phyloP scores from a whole-genome alignment of 2,329 filamentous ascomycete species.

The Seiridium unicorne region DNA sequence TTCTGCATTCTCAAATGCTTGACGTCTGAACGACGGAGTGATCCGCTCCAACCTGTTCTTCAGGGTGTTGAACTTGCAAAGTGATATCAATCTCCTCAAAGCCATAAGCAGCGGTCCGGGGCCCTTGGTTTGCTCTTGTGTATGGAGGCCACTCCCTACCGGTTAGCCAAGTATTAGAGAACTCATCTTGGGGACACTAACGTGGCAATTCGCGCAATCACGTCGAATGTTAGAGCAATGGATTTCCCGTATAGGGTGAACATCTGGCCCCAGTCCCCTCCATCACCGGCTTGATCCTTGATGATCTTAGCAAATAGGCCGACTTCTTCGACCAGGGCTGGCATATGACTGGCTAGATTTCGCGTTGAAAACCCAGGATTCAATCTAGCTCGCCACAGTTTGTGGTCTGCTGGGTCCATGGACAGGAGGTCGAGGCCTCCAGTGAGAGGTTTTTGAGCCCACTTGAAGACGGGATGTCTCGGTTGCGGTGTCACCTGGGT shows the following conservation, averaged over 20 bases:
- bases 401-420: conserved; percentile 4
- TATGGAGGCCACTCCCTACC: background rate
- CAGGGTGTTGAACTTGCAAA: conserved; percentile 5
- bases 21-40: conserved; percentile 1
- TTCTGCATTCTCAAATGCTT: background rate
- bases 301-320: conserved; percentile 10
- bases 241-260: conserved; percentile 14
- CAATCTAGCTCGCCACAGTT: conserved; percentile 11
- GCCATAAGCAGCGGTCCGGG: background rate
- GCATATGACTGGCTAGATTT: background rate
- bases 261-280: conserved; percentile 7
- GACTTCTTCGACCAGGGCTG: conserved; percentile 11
- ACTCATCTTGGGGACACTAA: conserved; percentile 12
- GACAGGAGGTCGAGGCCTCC: conserved; percentile 10
- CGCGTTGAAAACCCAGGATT: conserved; percentile 12
- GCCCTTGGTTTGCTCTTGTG: background rate
- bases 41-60: conserved; percentile 8
- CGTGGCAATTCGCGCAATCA: conserved; percentile 13
- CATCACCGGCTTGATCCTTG: background rate
- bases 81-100: background rate
- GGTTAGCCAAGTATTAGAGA: too few relatives aligned
- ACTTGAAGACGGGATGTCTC: conserved; percentile 11
- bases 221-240: conserved; percentile 12
- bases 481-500: conserved; percentile 12
- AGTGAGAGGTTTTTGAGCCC: conserved; percentile 9